phyloP scores from a whole-genome alignment of 2,329 filamentous ascomycete species.

The Colletotrichum sp. region DNA sequence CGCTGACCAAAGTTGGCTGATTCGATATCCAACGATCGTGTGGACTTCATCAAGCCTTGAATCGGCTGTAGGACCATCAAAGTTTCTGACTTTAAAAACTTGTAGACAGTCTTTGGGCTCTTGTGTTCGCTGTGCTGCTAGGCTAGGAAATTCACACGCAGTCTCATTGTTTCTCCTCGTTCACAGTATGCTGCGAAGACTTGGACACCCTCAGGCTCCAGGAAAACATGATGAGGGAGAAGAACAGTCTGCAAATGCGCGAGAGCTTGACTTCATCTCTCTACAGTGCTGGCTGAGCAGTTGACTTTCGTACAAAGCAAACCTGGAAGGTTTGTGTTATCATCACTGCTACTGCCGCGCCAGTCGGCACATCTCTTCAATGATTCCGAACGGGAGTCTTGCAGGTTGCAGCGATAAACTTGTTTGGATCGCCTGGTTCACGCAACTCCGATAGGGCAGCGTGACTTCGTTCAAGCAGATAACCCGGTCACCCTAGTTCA shows the following conservation, averaged over 20 bases:
- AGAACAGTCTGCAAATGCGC: background rate
- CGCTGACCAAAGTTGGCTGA: background rate
- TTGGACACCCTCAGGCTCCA: background rate
- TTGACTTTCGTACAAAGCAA: background rate
- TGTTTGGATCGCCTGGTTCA: background rate
- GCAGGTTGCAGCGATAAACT: background rate
- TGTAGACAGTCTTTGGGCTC: background rate
- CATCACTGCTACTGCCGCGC: background rate
- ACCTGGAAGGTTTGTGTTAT: background rate
- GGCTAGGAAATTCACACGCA: background rate
- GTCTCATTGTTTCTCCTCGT: background rate
- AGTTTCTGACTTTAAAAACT: background rate
- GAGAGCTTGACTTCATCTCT: background rate
- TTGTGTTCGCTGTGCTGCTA: background rate
- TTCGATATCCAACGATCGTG: background rate
- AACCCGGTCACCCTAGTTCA: background rate
- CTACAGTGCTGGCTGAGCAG: fast-evolving
- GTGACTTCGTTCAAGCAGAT: background rate
- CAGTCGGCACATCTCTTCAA: background rate
- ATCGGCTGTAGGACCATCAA: background rate
- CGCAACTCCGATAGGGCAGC: background rate
- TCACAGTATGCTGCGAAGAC: background rate
- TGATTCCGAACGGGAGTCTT: background rate
- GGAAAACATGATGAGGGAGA: fast-evolving
- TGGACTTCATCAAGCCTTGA: background rate